Base-by-base conservation (phyloP, 1,284 basidiomycete species). In the Heliocybe sulcata region DNA sequence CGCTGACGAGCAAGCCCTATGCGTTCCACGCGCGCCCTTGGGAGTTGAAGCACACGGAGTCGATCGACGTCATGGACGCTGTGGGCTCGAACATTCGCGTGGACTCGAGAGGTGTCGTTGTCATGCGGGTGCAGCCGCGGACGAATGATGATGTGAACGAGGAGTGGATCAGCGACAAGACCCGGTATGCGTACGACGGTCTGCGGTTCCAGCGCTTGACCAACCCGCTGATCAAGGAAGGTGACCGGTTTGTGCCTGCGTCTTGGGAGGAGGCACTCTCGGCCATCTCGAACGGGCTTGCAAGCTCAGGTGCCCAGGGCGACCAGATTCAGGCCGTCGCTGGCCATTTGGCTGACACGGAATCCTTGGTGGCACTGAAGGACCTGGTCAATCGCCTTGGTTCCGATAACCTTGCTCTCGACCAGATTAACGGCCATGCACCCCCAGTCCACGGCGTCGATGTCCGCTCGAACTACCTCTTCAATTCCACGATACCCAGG, bases 91-190 rank as follows among this genome's bases (percentile, higher is more conserved):
- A 98, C 74, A 98, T 99, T 69, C 90, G 94, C 54, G 82, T 99
- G 58, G 96, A 99, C 73, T 97, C 95, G 53, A 85, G 96, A 45
- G 95, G 95, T 55, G 87, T 96, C 10, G 86, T 94, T 69, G 96
- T 99, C 60, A 99, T 99, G 94, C 88, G 96, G 51, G 83, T 99
- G 64, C 93, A 97, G 67, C 97, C 97, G 2, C 85, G 90, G 64
- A 90, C 93, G 56, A 99, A 99, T 71, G 96, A 99, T 72, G 93
- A 98, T 63, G 88, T 99, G 59, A 99, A 99, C 72, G 97, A 99
- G 77, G 97, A 99, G 73, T 99, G 97, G 96, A 97, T 99, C 72
- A 95, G 85, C 72, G 96, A 99, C 82, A 99, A 99, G 82, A 96
- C 96, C 1, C 90, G 97, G 58, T 96, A 93, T 71, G 92, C 96